Base-by-base conservation (phyloP, 2,329 filamentous ascomycete species). In the Aaosphaeria pasadenensis region DNA sequence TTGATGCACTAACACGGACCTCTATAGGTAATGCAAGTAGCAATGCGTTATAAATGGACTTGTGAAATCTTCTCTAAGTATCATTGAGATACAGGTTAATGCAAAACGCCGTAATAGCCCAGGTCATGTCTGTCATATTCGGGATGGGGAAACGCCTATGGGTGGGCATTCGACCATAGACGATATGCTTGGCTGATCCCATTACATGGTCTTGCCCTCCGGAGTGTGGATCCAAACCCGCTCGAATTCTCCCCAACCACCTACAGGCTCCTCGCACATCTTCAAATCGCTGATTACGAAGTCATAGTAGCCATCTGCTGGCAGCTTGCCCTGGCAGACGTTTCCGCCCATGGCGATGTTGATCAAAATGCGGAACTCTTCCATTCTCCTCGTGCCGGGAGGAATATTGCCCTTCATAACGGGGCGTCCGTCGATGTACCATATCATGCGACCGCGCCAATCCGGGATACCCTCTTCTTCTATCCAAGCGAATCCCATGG, bases 341-440 rank as follows among this genome's bases (percentile, higher is more conserved):
- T 79, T 82, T 0, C 81, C 81, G 0, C 81, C 81, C 77, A 84
- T 83, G 1, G 81, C 81, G n/a, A 84, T 72, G 49, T 84, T 84
- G 13, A 84, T 72, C 50, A 84, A 64, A 6, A 84, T 67, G 13
- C 74, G 75, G 66, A 76, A 83, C 29, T 84, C 81, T 47, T 77
- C 74, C 65, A 84, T 73, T 5, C 76, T 72, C 9, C 81, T 68
- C 3, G 78, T 82, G 0, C 80, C 79, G 1, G 59, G 55, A 0
- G 81, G 81, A 28, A 82, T 77, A 2, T 63, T 56, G 0, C 73
- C 79, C 64, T 77, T 82, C 81, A 84, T 84, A 1, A 83, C 77
- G 0, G 79, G 71, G 32, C 68, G 62, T 0, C 79, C 79, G 54
- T 84, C 80, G 46, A 84, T 77, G 57, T 81, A 83, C 81, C 81